A percentile compares a stretch with the other conserved stretches of the same genome.
phyloP scores from a whole-genome alignment of 371 early-diverging fungal genomes.

The Apophysomyces sp. region DNA sequence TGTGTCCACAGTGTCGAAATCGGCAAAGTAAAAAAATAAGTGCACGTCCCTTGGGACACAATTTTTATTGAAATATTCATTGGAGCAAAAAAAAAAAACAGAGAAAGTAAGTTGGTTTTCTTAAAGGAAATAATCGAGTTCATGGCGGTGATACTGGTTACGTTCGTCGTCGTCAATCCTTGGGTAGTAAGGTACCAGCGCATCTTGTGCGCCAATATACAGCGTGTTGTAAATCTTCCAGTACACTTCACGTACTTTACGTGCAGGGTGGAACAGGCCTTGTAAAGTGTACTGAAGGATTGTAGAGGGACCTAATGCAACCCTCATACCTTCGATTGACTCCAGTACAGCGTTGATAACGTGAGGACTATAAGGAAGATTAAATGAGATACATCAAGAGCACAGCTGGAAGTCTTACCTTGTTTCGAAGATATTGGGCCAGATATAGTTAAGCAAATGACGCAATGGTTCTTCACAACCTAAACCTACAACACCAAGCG shows the following conservation, averaged over 20 bases:
- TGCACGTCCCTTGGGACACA: no score
- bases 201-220: slow-evolving; percentile 93
- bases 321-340: slow-evolving; percentile 92
- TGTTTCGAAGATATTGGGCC: slow-evolving; percentile 98
- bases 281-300: slow-evolving; percentile 89
- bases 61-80: no score
- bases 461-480: slow-evolving; percentile 92
- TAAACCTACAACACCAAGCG: slow-evolving; percentile 88
- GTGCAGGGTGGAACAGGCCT: slow-evolving; percentile 98
- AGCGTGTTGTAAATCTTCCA: slow-evolving; percentile 97
- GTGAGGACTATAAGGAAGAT: slow-evolving; percentile 76
- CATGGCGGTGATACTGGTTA: slow-evolving; percentile 75
- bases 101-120: background rate
- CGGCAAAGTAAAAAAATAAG: no score
- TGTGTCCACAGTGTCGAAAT: no score
- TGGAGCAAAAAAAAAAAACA: background rate
- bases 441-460: slow-evolving; percentile 94
- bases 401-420: slow-evolving; percentile 28
- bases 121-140: slow-evolving; percentile 64
- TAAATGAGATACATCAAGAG: slow-evolving; percentile 7
- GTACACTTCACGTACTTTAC: slow-evolving; percentile 94
- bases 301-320: slow-evolving; percentile 85
- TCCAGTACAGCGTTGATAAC: slow-evolving; percentile 97
- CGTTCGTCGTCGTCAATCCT: slow-evolving; percentile 79
- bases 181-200: slow-evolving; percentile 90